Percentiles rank a stretch among this genome's conserved stretches.
These are phyloP conservation scores for Coelastrella sp. DNA, from an alignment of 139 green algal genomes.

Conservation along the genomic window DNA sequence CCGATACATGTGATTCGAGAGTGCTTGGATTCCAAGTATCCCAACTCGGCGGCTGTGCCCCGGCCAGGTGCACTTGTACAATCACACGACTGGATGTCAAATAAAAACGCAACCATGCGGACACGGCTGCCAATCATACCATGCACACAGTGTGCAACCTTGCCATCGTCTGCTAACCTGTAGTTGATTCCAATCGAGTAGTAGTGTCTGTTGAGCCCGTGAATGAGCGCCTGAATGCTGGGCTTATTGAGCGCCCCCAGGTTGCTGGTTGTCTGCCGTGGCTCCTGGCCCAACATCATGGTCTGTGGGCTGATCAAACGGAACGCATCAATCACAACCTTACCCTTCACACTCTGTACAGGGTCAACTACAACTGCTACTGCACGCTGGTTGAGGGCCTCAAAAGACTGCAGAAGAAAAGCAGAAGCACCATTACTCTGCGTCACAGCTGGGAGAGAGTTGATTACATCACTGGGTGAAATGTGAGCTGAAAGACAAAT, in stretches of 20 bases:
- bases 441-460: no score
- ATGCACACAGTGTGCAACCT: neutral
- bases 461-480: no score
- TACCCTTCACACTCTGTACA: constrained; percentile 93
- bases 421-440: neutral
- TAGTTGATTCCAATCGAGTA: constrained; percentile 99
- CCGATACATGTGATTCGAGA: no score
- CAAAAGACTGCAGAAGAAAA: constrained; percentile 87
- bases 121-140: no score
- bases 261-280: constrained; percentile 98
- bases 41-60: no score
- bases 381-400: constrained; percentile 95
- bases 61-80: no score
- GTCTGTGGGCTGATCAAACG: constrained; percentile 97
- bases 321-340: constrained; percentile 98
- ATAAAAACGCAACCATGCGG: no score
- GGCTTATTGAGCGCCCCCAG: constrained; percentile 99
- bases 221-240: constrained; percentile 97
- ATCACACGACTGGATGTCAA: no score
- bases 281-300: constrained; percentile 99
- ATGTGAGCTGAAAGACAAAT: no score
- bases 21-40: no score
- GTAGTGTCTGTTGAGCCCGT: constrained; percentile 99
- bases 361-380: constrained; percentile 99
- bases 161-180: constrained; percentile 63